phyloP scores from a whole-genome alignment of 108 stramenopile species.

The Asterionellopsis glacialis region DNA sequence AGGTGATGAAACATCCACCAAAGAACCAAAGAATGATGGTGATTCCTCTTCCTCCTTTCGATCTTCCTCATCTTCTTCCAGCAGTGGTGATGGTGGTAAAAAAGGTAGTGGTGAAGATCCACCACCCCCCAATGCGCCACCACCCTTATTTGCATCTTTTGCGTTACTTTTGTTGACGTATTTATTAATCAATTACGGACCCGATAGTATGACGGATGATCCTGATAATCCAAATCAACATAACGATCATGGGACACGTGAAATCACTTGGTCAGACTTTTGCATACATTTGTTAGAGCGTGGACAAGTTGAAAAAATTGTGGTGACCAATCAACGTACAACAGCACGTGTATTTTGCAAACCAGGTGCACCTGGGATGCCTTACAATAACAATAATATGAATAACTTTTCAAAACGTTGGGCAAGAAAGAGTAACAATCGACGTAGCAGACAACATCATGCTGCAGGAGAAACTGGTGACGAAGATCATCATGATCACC shows the following conservation, averaged over 20 bases:
- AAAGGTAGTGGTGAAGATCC: neutral
- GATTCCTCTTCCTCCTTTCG: neutral
- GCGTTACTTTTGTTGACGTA: neutral
- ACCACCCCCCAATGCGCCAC: neutral
- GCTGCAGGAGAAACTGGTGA: neutral
- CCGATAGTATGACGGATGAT: neutral
- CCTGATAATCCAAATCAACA: neutral
- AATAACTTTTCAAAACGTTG: neutral
- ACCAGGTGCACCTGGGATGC: slow-evolving; percentile 41
- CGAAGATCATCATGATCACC: neutral
- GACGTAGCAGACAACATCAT: neutral
- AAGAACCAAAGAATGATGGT: neutral
- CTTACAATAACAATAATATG: slow-evolving; percentile 14
- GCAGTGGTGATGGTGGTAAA: neutral
- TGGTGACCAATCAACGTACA: slow-evolving; percentile 62
- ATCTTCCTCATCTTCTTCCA: neutral
- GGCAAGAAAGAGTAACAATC: neutral
- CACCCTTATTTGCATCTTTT: neutral
- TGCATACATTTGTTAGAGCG: slow-evolving; percentile 53
- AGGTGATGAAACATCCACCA: slow-evolving; percentile 1
- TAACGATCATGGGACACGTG: slow-evolving; percentile 10
- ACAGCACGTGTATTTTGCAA: slow-evolving; percentile 48
- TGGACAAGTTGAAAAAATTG: slow-evolving; percentile 70
- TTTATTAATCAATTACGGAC: neutral
- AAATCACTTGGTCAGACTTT: slow-evolving; percentile 74